phyloP scores from a whole-genome alignment of 2,329 filamentous ascomycete species.

The Fusarium duplospermum region DNA sequence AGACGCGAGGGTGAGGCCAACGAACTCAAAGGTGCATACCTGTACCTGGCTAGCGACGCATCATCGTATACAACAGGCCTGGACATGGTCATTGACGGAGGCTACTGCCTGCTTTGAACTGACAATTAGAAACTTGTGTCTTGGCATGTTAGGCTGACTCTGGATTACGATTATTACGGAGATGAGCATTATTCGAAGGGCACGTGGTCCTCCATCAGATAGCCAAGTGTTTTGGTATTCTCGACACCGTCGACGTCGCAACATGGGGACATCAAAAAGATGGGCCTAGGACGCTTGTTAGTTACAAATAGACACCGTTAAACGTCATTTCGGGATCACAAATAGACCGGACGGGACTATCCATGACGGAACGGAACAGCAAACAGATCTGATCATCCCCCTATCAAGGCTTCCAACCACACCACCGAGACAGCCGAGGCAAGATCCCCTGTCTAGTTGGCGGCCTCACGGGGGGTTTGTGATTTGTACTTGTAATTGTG shows the following conservation, averaged over 20 bases:
- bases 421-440: background rate
- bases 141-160: background rate
- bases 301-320: background rate
- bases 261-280: slow-evolving; percentile 6
- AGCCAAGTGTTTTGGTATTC: background rate
- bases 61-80: slow-evolving; percentile 84
- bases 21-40: slow-evolving; percentile 85
- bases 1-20: slow-evolving; percentile 76
- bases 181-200: background rate
- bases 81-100: slow-evolving; percentile 81
- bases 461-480: background rate
- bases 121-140: background rate
- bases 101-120: slow-evolving; percentile 68
- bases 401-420: background rate
- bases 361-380: background rate
- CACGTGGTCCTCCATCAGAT: background rate
- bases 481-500: background rate
- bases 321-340: slow-evolving; percentile 4
- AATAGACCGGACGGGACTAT: background rate
- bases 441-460: background rate
- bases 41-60: slow-evolving; percentile 85
- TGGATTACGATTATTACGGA: background rate
- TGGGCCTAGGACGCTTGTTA: background rate
- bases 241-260: background rate
- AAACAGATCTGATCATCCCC: background rate